phyloP scores from a whole-genome alignment of 257 asterid species.

The Petunia axillaris region DNA sequence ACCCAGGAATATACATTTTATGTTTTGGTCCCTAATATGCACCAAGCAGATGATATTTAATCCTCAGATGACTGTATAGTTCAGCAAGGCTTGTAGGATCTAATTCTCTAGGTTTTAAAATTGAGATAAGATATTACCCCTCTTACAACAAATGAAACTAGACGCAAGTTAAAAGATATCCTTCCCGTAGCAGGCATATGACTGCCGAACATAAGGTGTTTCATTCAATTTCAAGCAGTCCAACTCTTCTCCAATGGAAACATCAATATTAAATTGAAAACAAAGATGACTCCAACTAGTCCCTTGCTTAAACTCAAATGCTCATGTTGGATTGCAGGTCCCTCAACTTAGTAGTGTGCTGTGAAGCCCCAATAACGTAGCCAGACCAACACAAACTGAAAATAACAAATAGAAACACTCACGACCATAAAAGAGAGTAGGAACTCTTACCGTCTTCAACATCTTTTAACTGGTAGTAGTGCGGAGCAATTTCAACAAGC shows the following conservation, averaged over 20 bases:
- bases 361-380: constrained; percentile 3
- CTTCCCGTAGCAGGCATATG: neutral
- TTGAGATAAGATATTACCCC: neutral
- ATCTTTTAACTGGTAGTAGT: constrained; percentile 81
- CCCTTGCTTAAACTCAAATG: neutral
- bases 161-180: neutral
- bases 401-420: neutral
- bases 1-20: neutral
- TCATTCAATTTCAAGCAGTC: neutral
- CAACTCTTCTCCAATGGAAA: neutral
- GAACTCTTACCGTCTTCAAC: constrained; percentile 70
- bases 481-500: constrained; percentile 94
- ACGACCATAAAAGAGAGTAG: constrained; percentile 18
- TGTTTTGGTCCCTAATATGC: constrained; percentile 8
- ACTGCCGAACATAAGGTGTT: neutral
- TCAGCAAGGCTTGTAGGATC: constrained; percentile 19
- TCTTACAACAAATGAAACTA: neutral
- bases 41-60: neutral
- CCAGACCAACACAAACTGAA: neutral
- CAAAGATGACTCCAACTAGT: neutral
- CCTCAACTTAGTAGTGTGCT: constrained; percentile 14
- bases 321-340: constrained; percentile 20
- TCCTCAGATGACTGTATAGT: neutral
- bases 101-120: neutral
- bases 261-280: neutral